phyloP scores from a whole-genome alignment of 345 rosid species.

The Sapria himalayana region DNA sequence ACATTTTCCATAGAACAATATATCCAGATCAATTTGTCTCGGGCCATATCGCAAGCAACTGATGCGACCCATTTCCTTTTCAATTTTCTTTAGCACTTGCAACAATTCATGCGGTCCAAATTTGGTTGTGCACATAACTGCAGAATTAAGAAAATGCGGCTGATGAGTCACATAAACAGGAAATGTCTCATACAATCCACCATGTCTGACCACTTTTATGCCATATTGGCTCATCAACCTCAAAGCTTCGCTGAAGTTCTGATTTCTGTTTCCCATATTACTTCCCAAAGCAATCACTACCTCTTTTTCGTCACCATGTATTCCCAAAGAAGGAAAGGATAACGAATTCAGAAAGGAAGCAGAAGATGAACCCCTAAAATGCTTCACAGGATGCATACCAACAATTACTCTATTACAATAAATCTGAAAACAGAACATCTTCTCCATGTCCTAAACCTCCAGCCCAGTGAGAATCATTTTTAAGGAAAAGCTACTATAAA shows the following conservation, averaged over 20 bases:
- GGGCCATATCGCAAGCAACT: slow-evolving; percentile 66
- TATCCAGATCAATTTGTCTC: slow-evolving; percentile 77
- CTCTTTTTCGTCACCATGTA: slow-evolving; percentile 51
- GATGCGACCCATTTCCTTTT: slow-evolving; percentile 61
- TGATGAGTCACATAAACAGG: slow-evolving; percentile 84
- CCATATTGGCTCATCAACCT: slow-evolving; percentile 39
- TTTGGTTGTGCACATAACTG: slow-evolving; percentile 59
- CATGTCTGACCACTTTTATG: slow-evolving; percentile 40
- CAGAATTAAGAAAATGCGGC: slow-evolving; percentile 73
- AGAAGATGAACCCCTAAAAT: too few relatives aligned
- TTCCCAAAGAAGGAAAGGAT: slow-evolving; percentile 16
- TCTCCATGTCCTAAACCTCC: not conserved
- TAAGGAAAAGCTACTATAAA: not conserved
- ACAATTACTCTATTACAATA: too few relatives aligned
- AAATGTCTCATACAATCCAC: slow-evolving; percentile 68
- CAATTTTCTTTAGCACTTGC: slow-evolving; percentile 47
- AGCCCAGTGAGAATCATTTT: not conserved
- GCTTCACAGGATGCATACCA: too few relatives aligned
- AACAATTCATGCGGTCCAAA: slow-evolving; percentile 68
- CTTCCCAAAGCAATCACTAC: slow-evolving; percentile 83
- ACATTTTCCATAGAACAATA: slow-evolving; percentile 62
- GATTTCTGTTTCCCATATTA: slow-evolving; percentile 59
- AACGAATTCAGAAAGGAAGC: slow-evolving; percentile 18
- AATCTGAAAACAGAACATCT: too few relatives aligned
- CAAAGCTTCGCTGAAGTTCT: slow-evolving; percentile 49